Evolutionary conservation across 1,284 basidiomycete genomes (phyloP).

Genomic region (Ustilago shanxiensis): DNA sequence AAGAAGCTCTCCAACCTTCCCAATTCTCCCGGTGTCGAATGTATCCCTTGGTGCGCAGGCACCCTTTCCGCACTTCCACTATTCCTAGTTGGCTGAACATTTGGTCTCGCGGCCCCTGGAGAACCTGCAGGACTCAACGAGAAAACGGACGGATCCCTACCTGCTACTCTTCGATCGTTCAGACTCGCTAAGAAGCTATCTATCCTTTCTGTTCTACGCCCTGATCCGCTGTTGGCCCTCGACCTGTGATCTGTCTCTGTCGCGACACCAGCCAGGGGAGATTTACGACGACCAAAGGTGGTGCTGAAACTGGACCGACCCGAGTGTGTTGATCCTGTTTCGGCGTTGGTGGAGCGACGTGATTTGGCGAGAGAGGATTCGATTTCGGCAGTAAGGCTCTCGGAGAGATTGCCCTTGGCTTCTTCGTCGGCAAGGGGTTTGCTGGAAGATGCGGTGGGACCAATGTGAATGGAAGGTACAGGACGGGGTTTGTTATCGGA

Average conservation of each 20-base stretch:
- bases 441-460: slow-evolving; percentile 3
- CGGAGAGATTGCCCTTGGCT: slow-evolving; percentile 13
- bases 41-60: slow-evolving; percentile 4
- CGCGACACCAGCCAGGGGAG: slow-evolving; percentile 7
- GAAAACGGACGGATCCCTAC: slow-evolving; percentile 33
- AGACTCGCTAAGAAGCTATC: slow-evolving; percentile 50
- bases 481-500: slow-evolving; percentile 12
- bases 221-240: neutral
- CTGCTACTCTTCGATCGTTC: slow-evolving; percentile 33
- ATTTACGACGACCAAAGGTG: slow-evolving; percentile 42
- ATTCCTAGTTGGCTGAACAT: neutral
- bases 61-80: slow-evolving; percentile 1
- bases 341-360: slow-evolving; percentile 11
- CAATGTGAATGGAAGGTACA: slow-evolving; percentile 43
- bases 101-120: neutral
- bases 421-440: neutral
- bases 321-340: slow-evolving; percentile 18
- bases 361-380: slow-evolving; percentile 37
- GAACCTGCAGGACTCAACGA: slow-evolving; percentile 12
- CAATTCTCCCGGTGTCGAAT: slow-evolving; percentile 36
- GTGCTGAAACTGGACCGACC: slow-evolving; percentile 46
- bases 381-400: slow-evolving; percentile 37
- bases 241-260: neutral
- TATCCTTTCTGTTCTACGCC: slow-evolving; percentile 32
- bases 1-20: slow-evolving; percentile 46